phyloP scores from a whole-genome alignment of 805 yeast species.

The Wickerhamiella alocasiicola region DNA sequence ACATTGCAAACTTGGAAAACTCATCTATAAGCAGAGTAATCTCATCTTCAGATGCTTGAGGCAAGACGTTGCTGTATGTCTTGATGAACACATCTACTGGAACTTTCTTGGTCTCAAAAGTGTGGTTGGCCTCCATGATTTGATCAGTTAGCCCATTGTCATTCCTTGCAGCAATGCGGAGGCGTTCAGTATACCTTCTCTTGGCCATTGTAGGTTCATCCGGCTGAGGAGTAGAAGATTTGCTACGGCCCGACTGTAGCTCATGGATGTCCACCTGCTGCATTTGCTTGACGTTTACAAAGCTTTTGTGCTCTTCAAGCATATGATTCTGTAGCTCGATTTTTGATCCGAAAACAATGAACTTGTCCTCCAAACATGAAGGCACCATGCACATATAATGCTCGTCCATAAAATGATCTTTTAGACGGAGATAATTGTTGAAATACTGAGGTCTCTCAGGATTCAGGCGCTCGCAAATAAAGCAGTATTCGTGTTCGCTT shows the following conservation, averaged over 20 bases:
- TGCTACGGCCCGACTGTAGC: constrained; percentile 5
- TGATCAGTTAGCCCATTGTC: constrained; percentile 22
- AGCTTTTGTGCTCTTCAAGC: constrained; percentile 63
- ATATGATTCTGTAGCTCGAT: constrained; percentile 80
- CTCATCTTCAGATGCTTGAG: constrained; percentile 10
- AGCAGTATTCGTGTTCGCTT: constrained; percentile 77
- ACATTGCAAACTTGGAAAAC: constrained; percentile 7
- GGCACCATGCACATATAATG: constrained; percentile 74
- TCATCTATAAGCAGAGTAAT: constrained; percentile 19
- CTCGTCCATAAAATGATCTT: constrained; percentile 54
- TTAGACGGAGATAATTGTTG: constrained; percentile 60
- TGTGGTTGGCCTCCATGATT: constrained; percentile 17
- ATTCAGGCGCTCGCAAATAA: constrained; percentile 60
- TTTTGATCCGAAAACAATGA: constrained; percentile 82
- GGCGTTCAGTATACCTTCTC: constrained; percentile 18
- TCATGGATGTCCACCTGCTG: constrained; percentile 17
- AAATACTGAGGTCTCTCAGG: constrained; percentile 57
- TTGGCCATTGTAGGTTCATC: not conserved
- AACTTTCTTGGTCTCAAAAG: constrained; percentile 17
- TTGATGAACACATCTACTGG: constrained; percentile 19
- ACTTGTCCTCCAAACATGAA: constrained; percentile 72
- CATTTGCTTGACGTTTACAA: constrained; percentile 30
- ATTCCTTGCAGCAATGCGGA: constrained; percentile 25
- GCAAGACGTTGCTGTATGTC: constrained; percentile 18
- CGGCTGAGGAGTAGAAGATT: constrained; percentile 1